Conservation (phyloP, 345 rosid genomes). For the Aegle marmelos region DNA sequence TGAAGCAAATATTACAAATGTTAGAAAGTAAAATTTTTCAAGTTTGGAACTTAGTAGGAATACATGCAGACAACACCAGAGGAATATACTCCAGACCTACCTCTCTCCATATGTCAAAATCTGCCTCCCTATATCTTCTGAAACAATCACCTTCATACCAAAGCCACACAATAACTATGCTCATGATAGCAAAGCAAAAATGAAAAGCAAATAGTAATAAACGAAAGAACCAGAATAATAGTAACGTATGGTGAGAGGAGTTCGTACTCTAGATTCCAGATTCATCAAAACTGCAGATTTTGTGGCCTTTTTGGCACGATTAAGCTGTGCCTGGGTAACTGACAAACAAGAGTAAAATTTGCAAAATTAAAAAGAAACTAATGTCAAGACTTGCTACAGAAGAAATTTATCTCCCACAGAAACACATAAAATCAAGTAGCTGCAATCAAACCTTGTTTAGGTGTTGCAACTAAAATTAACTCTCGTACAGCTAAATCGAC, state of each 20-base stretch:
- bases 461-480: conserved; percentile 46
- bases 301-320: conserved; percentile 63
- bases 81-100: conserved; percentile 22
- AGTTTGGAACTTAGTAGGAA: not conserved
- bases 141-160: conserved; percentile 43
- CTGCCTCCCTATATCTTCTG: conserved; percentile 75
- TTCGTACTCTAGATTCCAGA: conserved; percentile 67
- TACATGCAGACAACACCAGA: not conserved
- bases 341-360: conserved; percentile 15
- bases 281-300: conserved; percentile 75
- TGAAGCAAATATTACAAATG: not conserved
- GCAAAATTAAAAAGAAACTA: not conserved
- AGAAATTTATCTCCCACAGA: not conserved
- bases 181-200: not conserved
- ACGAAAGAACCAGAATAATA: not conserved
- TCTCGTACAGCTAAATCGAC: conserved; percentile 56
- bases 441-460: conserved; percentile 47
- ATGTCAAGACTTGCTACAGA: not conserved
- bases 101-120: conserved; percentile 73
- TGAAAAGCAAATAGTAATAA: not conserved
- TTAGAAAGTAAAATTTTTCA: not conserved
- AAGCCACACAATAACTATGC: not conserved
- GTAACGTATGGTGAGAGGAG: conserved; percentile 8
- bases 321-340: conserved; percentile 47
- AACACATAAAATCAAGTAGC: not conserved